Evolutionary conservation across 192 early-diverging fungal genomes (phyloP).

Genomic region (Chytriomyces confervae): DNA sequence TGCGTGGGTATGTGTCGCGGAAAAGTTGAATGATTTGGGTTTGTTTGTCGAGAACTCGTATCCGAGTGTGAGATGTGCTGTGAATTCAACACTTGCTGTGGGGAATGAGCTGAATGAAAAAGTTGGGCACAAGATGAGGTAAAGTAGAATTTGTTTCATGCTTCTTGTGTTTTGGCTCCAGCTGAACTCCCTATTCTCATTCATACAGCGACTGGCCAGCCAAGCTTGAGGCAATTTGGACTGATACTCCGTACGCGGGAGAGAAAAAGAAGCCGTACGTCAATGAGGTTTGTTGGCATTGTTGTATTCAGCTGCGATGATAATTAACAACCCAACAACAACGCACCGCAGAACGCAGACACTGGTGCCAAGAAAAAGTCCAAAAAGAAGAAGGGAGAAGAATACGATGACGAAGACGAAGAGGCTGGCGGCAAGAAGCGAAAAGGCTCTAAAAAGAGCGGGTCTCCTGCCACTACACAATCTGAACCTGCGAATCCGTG

Average conservation of each 20-base stretch:
- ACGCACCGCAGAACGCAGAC: neutral
- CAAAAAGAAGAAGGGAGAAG: constrained; percentile 28
- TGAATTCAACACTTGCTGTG: constrained; percentile 15
- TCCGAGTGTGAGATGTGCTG: constrained; percentile 16
- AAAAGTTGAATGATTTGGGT: constrained; percentile 11
- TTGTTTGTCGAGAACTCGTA: constrained; percentile 23
- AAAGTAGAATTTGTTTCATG: neutral
- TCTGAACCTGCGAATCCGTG: constrained; percentile 12
- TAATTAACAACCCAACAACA: neutral
- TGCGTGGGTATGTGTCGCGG: constrained; percentile 18
- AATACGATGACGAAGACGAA: constrained; percentile 14
- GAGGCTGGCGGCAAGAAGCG: constrained; percentile 25
- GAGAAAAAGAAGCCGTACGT: constrained; percentile 24
- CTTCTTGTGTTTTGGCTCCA: neutral
- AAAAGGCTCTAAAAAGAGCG: constrained; percentile 8
- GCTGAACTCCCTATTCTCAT: neutral
- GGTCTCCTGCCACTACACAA: neutral
- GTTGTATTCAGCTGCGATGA: too few species aligned
- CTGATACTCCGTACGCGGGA: constrained; percentile 21
- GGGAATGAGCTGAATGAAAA: constrained; percentile 33
- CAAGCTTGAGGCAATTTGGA: constrained; percentile 33
- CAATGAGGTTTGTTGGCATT: too few species aligned
- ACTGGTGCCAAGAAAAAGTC: neutral
- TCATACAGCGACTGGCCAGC: constrained; percentile 28
- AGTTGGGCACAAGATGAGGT: constrained; percentile 18